Evolutionary conservation across 1,139 yeast genomes (phyloP).

Genomic region (Pneumocystis oryctolagi): DNA sequence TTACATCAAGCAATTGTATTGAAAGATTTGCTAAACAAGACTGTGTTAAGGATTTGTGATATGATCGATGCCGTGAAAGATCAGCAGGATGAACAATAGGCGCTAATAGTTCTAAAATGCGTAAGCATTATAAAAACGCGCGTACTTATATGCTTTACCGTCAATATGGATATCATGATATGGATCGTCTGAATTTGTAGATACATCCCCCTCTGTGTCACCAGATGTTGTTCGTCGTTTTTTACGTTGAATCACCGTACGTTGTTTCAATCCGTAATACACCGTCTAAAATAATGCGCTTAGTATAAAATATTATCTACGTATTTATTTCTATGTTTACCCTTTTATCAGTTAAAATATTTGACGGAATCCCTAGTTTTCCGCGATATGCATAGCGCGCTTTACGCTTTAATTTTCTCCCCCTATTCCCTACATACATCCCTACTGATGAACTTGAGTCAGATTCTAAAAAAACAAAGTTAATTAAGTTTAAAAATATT

Average conservation of each 20-base stretch:
- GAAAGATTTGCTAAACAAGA: slow-evolving; percentile 6
- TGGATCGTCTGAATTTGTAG: slow-evolving; percentile 8
- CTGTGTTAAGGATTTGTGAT: slow-evolving; percentile 5
- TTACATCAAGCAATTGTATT: slow-evolving; percentile 6
- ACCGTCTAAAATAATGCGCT: not conserved
- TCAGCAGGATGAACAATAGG: slow-evolving; percentile 10
- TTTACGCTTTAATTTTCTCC: slow-evolving; percentile 9
- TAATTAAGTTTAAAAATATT: not conserved
- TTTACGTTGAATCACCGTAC: not conserved
- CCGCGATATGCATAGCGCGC: slow-evolving; percentile 9
- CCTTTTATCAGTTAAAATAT: slow-evolving; percentile 4
- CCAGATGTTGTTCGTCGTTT: not conserved
- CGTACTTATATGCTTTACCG: not conserved
- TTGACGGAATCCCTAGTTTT: slow-evolving; percentile 3
- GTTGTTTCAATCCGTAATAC: not conserved
- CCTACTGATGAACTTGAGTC: slow-evolving; percentile 7
- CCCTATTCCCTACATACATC: slow-evolving; percentile 6
- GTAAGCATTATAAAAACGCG: not conserved
- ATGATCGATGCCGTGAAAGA: slow-evolving; percentile 5
- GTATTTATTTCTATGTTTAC: not conserved
- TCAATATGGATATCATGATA: slow-evolving; percentile 8
- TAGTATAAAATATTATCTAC: not conserved
- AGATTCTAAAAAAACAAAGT: slow-evolving; percentile 2
- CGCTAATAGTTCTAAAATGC: slow-evolving; percentile 3
- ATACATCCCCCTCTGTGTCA: not conserved